Evolutionary conservation across 2,329 filamentous ascomycete genomes (phyloP).

Genomic region (Xylariaceae sp.): DNA sequence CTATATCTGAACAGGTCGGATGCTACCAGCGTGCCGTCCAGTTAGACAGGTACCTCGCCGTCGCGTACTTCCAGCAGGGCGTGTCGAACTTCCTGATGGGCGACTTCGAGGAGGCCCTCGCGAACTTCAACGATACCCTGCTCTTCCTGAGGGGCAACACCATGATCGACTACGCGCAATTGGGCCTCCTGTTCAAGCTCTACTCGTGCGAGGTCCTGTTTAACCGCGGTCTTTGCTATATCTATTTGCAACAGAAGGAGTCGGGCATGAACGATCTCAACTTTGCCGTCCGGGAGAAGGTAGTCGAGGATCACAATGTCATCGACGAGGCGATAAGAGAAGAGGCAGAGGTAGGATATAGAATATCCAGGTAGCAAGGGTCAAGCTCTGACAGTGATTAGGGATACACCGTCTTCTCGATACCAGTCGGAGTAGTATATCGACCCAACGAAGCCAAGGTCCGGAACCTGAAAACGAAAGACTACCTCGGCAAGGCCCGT

Average conservation of each 20-base stretch:
- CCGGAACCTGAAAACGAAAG: conserved; percentile 94
- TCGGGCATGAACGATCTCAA: conserved; percentile 85
- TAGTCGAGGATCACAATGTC: conserved; percentile 92
- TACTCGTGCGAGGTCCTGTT: conserved; percentile 98
- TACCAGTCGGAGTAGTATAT: conserved; percentile 92
- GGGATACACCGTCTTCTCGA: conserved; percentile 98
- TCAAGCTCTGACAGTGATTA: conserved; percentile 37
- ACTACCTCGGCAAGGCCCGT: conserved; percentile 94
- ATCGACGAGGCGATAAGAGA: conserved; percentile 96
- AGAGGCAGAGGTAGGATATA: conserved; percentile 69
- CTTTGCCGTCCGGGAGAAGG: conserved; percentile 92
- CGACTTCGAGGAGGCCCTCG: conserved; percentile 93
- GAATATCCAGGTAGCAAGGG: background rate
- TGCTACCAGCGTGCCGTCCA: conserved; percentile 88
- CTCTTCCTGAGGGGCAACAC: conserved; percentile 93
- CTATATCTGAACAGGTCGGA: conserved; percentile 62
- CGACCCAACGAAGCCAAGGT: conserved; percentile 96
- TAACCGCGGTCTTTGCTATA: conserved; percentile 94
- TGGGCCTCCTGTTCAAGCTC: conserved; percentile 91
- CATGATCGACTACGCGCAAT: conserved; percentile 94
- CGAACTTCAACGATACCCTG: conserved; percentile 97
- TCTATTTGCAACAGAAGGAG: conserved; percentile 89
- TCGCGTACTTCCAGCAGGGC: conserved; percentile 97
- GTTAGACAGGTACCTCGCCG: conserved; percentile 90
- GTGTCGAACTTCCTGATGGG: conserved; percentile 97